Evolutionary conservation across 1,284 basidiomycete species (phyloP).

Genomic region (Sporisorium exsertum): DNA sequence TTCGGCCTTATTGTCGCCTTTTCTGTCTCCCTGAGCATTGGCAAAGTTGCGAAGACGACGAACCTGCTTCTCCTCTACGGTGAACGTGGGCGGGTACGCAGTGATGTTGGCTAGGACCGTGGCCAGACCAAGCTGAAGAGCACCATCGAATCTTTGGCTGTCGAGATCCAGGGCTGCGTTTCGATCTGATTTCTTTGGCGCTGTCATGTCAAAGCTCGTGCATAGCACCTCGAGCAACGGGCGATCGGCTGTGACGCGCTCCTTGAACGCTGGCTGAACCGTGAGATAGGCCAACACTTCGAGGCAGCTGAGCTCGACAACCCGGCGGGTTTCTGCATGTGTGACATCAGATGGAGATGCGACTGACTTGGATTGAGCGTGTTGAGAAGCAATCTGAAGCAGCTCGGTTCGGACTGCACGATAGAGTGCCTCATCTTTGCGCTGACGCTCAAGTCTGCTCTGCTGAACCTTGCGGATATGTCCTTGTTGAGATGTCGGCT

Average conservation of each 20-base stretch:
- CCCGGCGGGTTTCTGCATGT: constrained; percentile 7
- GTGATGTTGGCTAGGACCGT: constrained; percentile 52
- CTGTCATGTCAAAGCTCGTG: constrained; percentile 12
- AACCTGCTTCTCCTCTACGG: constrained; percentile 57
- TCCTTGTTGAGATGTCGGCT: constrained; percentile 27
- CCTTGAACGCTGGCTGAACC: constrained; percentile 37
- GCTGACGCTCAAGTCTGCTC: constrained; percentile 17
- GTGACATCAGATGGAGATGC: neutral
- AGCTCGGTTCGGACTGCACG: constrained; percentile 19
- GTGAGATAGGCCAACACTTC: constrained; percentile 61
- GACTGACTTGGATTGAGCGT: neutral
- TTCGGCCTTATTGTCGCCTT: constrained; percentile 16
- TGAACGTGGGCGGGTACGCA: constrained; percentile 45
- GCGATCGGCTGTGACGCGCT: constrained; percentile 23
- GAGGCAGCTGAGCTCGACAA: constrained; percentile 40
- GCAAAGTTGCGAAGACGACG: constrained; percentile 53
- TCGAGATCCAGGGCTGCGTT: constrained; percentile 12
- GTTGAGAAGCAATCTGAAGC: neutral
- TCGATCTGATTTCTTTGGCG: neutral
- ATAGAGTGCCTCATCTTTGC: constrained; percentile 31
- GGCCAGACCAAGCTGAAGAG: constrained; percentile 54
- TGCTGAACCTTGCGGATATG: constrained; percentile 30
- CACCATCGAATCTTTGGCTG: constrained; percentile 36
- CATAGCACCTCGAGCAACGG: constrained; percentile 42
- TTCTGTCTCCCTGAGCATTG: constrained; percentile 34